phyloP scores from a whole-genome alignment of 345 rosid genomes.

The Psidium guajava region DNA sequence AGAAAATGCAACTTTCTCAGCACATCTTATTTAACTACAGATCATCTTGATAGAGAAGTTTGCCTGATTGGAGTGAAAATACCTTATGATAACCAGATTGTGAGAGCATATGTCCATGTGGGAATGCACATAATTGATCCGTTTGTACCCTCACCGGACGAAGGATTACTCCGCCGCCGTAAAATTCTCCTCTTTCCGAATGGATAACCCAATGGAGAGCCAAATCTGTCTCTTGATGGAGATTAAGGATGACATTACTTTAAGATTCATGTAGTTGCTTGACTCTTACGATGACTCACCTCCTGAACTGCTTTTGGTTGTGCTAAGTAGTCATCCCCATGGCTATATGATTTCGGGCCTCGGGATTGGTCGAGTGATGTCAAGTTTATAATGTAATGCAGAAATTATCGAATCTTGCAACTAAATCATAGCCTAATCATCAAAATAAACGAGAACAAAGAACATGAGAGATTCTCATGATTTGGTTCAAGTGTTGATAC shows the following conservation, averaged over 20 bases:
- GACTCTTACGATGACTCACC: neutral
- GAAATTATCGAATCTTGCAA: neutral
- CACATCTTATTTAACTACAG: neutral
- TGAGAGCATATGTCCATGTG: neutral
- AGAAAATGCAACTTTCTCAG: neutral
- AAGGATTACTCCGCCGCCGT: neutral
- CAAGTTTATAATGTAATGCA: too few relatives aligned
- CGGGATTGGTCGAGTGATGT: neutral
- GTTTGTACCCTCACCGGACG: neutral
- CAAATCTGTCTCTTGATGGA: neutral
- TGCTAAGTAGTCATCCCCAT: neutral
- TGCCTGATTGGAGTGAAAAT: neutral
- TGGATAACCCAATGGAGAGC: neutral
- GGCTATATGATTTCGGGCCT: neutral
- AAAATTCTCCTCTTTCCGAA: neutral
- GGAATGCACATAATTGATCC: neutral
- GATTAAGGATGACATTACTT: neutral
- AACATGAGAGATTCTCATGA: neutral
- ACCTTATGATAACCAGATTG: neutral
- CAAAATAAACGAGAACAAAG: neutral
- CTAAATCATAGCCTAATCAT: fast-evolving
- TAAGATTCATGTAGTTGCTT: neutral
- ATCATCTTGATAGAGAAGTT: neutral
- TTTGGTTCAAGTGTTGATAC: neutral
- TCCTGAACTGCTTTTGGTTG: neutral